phyloP scores from a whole-genome alignment of 805 yeast genomes.

The Tetrapisispora arboricola region DNA sequence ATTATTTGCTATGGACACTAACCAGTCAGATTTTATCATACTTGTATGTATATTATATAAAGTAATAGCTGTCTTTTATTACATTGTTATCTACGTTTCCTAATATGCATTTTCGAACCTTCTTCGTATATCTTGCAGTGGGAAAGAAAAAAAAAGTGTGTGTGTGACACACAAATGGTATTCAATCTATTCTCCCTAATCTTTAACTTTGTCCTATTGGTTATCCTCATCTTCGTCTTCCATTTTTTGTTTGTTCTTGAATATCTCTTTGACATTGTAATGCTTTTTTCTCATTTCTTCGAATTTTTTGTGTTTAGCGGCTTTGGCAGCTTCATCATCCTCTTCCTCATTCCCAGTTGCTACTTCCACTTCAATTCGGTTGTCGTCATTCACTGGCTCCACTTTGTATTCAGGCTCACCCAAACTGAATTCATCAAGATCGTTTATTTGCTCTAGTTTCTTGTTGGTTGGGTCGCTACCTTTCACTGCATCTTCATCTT shows the following conservation, averaged over 20 bases:
- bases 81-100: too few species aligned
- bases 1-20: too few species aligned
- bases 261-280: conserved; percentile 48
- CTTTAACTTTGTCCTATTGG: too few species aligned
- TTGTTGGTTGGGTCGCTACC: conserved; percentile 4
- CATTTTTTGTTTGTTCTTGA: conserved; percentile 20
- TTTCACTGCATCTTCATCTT: conserved; percentile 28
- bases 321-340: conserved; percentile 36
- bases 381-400: conserved; percentile 26
- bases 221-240: conserved; percentile 29
- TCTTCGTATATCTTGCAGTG: too few species aligned
- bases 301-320: conserved; percentile 54
- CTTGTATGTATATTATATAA: too few species aligned
- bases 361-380: conserved; percentile 32
- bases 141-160: too few species aligned
- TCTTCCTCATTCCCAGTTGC: conserved; percentile 27
- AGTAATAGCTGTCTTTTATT: too few species aligned
- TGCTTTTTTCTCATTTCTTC: conserved; percentile 75
- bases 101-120: too few species aligned
- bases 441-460: conserved; percentile 39
- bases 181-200: too few species aligned
- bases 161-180: too few species aligned
- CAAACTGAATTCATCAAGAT: conserved; percentile 42
- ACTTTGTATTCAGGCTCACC: conserved; percentile 46
- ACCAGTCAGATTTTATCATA: too few species aligned